Evolutionary conservation across 495 filamentous ascomycete species (phyloP).

Genomic region (Annulohypoxylon nitens): DNA sequence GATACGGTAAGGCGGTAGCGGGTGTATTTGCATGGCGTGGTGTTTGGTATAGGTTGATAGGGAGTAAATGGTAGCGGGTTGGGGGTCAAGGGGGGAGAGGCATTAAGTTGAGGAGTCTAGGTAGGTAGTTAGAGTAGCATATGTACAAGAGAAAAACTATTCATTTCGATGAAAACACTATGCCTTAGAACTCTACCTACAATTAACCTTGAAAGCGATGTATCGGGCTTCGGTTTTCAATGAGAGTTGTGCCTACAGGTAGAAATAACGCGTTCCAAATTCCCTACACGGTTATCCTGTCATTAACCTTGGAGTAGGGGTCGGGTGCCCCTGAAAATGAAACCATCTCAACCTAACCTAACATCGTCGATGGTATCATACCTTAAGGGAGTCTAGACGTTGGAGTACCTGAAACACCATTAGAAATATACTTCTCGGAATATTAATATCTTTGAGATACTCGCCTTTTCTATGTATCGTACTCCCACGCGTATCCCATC

Average conservation of each 20-base stretch:
- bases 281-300: too few species aligned
- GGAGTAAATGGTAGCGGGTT: background rate
- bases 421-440: background rate
- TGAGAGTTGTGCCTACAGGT: too few species aligned
- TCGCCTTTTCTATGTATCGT: slow-evolving; percentile 63
- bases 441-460: too few species aligned
- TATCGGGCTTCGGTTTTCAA: too few species aligned
- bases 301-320: too few species aligned
- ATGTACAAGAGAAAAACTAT: background rate
- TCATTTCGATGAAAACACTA: background rate
- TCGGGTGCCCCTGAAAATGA: too few species aligned
- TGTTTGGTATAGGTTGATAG: background rate
- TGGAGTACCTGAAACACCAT: too few species aligned
- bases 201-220: too few species aligned
- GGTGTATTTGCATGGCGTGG: background rate
- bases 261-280: too few species aligned
- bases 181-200: background rate
- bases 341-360: too few species aligned
- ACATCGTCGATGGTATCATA: too few species aligned
- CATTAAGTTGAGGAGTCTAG: background rate
- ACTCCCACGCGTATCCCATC: slow-evolving; percentile 65
- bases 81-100: background rate
- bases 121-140: background rate
- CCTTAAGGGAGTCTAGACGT: too few species aligned
- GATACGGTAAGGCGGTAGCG: background rate